Evolutionary conservation across 2,329 filamentous ascomycete species (phyloP), one percentile per base, ranked within the genome.

Genomic region (Xylariaceae sp.): DNA sequence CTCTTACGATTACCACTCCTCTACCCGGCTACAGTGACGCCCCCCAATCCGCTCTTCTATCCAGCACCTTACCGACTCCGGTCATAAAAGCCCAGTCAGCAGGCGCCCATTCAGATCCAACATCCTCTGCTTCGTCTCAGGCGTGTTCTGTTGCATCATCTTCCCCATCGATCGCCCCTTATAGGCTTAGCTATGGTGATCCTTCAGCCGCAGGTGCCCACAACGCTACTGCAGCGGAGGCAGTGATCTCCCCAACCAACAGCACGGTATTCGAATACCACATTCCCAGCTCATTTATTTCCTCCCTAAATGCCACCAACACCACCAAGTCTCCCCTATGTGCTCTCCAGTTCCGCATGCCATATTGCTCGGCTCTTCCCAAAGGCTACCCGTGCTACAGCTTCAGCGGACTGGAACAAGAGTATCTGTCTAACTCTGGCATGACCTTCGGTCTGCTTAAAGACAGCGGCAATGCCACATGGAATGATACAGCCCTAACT

Each of bases 281-380:
- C 42, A 66, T 70, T 18, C 63, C 68, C 32, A 44, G 48, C 10
- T 59, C 60, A 7, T 68, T 70, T 23, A 32, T 62, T 20, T 41
- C 54, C 6, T 23, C 50, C 9, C 44, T 51, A 19, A 9, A 47
- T 1, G 48, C 54, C 44, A 41, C 46, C 7, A 44, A 54, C 7
- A 9, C 23, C 9, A 26, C 23, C 9, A 4, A 4, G 23, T 23
- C 51, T 16, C 41, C 60, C 1, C 48, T 65, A 10, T 72, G 70
- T 45, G 70, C 68, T 9, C 64, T 72, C 7, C 64, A 72, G 48
- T 72, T 72, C 56, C 67, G 70, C 48, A 65, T 72, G 59, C 70
- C 70, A 1, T 59, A 62, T 44, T 72, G 70, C 53, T 59, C 59
- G 19, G 48, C 59, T 26, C 66, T 72, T 12, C 65, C 69, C 3